Conservation (phyloP, 2,329 filamentous ascomycete species). For the Epicoccum nigrum region DNA sequence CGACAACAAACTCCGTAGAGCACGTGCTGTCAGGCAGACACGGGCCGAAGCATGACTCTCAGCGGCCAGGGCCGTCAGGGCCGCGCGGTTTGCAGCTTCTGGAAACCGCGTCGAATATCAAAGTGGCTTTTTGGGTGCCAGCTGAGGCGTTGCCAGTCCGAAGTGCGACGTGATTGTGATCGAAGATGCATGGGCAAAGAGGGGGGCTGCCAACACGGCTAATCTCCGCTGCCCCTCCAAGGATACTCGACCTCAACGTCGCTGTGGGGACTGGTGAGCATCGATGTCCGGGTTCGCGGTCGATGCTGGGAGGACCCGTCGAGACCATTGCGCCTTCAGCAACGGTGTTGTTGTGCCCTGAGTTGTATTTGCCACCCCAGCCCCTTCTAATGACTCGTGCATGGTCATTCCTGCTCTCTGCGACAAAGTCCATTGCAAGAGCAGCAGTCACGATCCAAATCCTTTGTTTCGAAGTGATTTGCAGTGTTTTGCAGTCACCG, state of each 20-base stretch:
- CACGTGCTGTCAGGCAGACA: constrained; percentile 21
- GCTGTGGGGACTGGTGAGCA: constrained; percentile 12
- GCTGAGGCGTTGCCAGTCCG: constrained; percentile 9
- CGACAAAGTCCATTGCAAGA: neutral
- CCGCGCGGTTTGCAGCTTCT: constrained; percentile 25
- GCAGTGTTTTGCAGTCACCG: constrained; percentile 2
- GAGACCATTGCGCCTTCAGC: constrained; percentile 5
- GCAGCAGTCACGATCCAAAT: constrained; percentile 1
- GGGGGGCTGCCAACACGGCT: constrained; percentile 20
- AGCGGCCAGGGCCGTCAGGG: constrained; percentile 19
- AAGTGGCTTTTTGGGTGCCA: constrained; percentile 16
- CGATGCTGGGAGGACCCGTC: constrained; percentile 10
- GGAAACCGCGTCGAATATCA: constrained; percentile 22
- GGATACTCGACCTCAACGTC: constrained; percentile 9
- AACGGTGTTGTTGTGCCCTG: constrained; percentile 4
- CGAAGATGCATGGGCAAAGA: constrained; percentile 15
- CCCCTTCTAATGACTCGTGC: constrained; percentile 1
- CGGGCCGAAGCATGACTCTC: constrained; percentile 24
- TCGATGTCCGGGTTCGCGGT: constrained; percentile 13
- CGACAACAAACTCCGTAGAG: constrained; percentile 21
- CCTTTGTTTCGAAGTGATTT: neutral
- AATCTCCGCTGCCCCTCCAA: constrained; percentile 17
- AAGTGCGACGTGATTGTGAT: constrained; percentile 17
- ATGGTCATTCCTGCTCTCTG: neutral
- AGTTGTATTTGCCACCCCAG: constrained; percentile 13